Base-by-base conservation (phyloP, 2,329 filamentous ascomycete species). In the Trichoderma atrobrunneum region DNA sequence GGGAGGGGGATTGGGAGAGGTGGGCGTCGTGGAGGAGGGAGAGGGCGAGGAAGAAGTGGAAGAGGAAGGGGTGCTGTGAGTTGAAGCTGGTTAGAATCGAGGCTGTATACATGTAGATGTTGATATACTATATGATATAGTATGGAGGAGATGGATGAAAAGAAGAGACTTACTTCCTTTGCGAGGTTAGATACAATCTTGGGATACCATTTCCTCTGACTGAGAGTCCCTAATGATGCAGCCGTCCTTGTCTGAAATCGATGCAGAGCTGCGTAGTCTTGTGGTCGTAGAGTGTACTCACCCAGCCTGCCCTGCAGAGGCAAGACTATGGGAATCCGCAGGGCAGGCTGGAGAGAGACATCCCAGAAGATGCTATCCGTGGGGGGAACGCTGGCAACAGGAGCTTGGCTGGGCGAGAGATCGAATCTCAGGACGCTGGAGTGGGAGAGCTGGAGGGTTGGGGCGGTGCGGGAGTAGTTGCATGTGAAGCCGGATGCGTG, bases 21-120 rank as follows among this genome's bases (percentile, higher is more conserved):
- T 84, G 80, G 7, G 84, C 81, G 73, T 89, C 87, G 74, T 90
- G 88, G 74, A 87, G 83, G 4, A 86, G 77, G 3, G 87, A 85
- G 26, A 89, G 75, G 24, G 85, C 82, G 34, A 89, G 79, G 21
- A 88, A 81, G 61, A 85, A 80, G 76, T 90, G 88, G 79, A 88
- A 84, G 6, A 90, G 80, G 70, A 86, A 89, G 0, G 85, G 82
- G 63, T 87, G 80, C 85, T 86, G 36, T 3, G 30, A 54, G 14
- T 7, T 61, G 0, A 32, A 32, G 67, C 70, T 21, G 73, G 68
- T 43, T 24, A 73, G 61, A 3, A 6, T 34, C 6, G 24, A 21
- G 7, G 10, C 8, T 48, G 36, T 78, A 10, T 24, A 72, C 64
- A 70, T 75, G 43, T 71, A 16, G 21, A 70, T 75, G 43, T 71